Percentiles rank a stretch among this genome's conserved stretches.
Conservation (phyloP, 2,329 filamentous ascomycete species). For the Exophiala mesophila region DNA sequence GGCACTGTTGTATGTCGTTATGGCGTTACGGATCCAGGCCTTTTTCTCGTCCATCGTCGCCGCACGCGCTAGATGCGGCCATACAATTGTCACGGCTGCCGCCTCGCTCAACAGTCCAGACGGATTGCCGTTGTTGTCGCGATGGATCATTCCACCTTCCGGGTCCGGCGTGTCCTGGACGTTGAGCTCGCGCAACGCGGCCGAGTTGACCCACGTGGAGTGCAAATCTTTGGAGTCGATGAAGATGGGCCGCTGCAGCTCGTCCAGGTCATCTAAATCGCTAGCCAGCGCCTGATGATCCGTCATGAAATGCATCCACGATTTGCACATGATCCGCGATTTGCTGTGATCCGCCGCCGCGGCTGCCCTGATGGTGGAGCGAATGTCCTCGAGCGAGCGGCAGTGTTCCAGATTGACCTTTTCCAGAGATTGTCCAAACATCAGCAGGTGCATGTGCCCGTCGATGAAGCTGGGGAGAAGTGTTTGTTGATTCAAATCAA, state of each 20-base stretch:
- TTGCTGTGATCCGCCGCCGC: slow-evolving; percentile 37
- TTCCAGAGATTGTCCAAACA: slow-evolving; percentile 45
- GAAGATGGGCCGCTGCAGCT: slow-evolving; percentile 40
- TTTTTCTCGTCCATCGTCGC: slow-evolving; percentile 42
- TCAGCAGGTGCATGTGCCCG: slow-evolving; percentile 47
- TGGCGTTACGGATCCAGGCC: slow-evolving; percentile 37
- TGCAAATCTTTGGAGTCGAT: slow-evolving; percentile 49
- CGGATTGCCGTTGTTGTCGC: slow-evolving; percentile 40
- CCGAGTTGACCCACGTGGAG: slow-evolving; percentile 48
- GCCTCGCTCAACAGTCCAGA: slow-evolving; percentile 46
- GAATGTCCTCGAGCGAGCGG: slow-evolving; percentile 41
- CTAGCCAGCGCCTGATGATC: slow-evolving; percentile 40
- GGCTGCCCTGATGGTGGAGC: slow-evolving; percentile 37
- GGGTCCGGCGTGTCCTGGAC: slow-evolving; percentile 39
- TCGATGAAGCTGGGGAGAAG: slow-evolving; percentile 48
- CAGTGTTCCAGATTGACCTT: slow-evolving; percentile 43
- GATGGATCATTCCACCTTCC: slow-evolving; percentile 44
- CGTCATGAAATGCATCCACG: slow-evolving; percentile 49
- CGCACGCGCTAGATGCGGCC: slow-evolving; percentile 43
- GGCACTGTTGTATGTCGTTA: slow-evolving; percentile 40
- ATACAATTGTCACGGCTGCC: slow-evolving; percentile 42
- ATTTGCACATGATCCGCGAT: slow-evolving; percentile 42
- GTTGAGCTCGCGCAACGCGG: slow-evolving; percentile 43
- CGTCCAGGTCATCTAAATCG: slow-evolving; percentile 46
- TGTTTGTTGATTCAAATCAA: slow-evolving; percentile 35